Evolutionary conservation across 352 stramenopile genomes (phyloP), one percentile per base, ranked within the genome.

Genomic region (Pythium scleroteichum): DNA sequence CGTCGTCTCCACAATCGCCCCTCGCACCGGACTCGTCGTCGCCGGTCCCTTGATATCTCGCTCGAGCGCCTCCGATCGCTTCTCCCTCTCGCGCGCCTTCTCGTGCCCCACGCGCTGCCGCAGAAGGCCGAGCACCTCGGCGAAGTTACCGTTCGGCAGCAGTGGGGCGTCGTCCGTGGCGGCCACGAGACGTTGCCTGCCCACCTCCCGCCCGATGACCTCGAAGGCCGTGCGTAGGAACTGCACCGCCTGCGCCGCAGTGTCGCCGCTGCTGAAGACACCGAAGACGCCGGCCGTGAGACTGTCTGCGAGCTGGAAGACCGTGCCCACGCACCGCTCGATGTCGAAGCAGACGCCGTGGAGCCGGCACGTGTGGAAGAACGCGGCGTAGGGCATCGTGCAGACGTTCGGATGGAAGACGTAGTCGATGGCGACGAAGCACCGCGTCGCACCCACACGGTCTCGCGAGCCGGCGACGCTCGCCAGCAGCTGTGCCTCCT

Each of bases 311-410:
- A 95, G 69, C 44, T 92, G 58, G 53, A 94, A 95, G 27, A 90
- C 69, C 16, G 75, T 78, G 14, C 85, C 85, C n/a, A 91, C 55
- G 22, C 75, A 69, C 4, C 72, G 69, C 57, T 84, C 68, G 53
- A 95, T 68, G 61, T 96, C 90, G 19, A 94, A 96, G 57, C 82
- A 95, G 50, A 97, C 88, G 29, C 90, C 88, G 22, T 96, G 79
- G 49, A 95, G 71, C 0, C 88, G 72, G 57, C 90, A 97, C 47
- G 78, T 75, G 51, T 96, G 90, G 72, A 97, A 97, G 69, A 96
- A 94, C 16, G 81, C 72, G 47, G 70, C 70, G 59, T 94, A 92
- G 46, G 77, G 75, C 65, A 92, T 89, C 16, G 83, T 92, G 42
- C 71, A 75, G 42, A 97, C 73, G 51, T 87, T 87, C 13, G 85